phyloP scores from a whole-genome alignment of 345 rosid species.

The Eucalyptus guilfoylei region DNA sequence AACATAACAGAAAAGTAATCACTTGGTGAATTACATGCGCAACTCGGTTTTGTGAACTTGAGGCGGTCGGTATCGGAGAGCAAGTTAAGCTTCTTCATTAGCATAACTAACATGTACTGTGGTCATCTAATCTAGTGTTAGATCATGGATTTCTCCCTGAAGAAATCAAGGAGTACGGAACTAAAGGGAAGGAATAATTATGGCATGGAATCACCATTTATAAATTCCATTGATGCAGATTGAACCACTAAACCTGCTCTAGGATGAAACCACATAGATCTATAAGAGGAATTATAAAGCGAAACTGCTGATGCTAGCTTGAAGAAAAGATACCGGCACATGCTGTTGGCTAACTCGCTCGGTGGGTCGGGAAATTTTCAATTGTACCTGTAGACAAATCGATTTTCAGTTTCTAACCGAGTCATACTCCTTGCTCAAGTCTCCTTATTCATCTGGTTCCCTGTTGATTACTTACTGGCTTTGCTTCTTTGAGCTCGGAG shows the following conservation, averaged over 20 bases:
- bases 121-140: neutral
- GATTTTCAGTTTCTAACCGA: too few relatives aligned
- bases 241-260: neutral
- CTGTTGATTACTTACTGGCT: too few relatives aligned
- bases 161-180: neutral
- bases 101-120: neutral
- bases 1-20: neutral
- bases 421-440: too few relatives aligned
- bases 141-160: neutral
- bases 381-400: too few relatives aligned
- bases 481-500: neutral
- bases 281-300: neutral
- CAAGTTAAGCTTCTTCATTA: neutral
- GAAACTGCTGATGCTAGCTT: neutral
- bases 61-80: neutral
- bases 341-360: too few relatives aligned
- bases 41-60: neutral
- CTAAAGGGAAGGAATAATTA: neutral
- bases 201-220: neutral
- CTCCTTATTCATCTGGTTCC: too few relatives aligned
- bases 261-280: neutral
- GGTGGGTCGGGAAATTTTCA: too few relatives aligned
- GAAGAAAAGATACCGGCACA: too few relatives aligned
- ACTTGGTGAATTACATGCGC: neutral
- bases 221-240: neutral